Percentiles rank a stretch among this genome's conserved stretches.
Conservation (phyloP, 495 filamentous ascomycete genomes). For the Hypoxylon crocopeplum region DNA sequence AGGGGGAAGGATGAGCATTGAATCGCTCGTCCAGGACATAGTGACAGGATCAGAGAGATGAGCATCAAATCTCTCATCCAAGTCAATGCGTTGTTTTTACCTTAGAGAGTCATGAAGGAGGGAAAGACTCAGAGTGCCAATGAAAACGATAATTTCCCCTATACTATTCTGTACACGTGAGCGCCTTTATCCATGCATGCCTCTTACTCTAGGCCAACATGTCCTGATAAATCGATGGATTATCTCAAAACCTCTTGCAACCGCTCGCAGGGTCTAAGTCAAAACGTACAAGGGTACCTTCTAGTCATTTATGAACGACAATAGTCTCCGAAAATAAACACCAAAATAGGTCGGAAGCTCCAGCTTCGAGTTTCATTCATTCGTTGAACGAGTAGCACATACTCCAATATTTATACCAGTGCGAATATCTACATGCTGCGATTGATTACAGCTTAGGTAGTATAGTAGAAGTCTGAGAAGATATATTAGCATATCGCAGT, state of each 20-base stretch:
- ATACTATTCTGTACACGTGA: neutral
- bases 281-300: neutral
- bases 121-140: neutral
- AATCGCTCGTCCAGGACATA: too few species aligned
- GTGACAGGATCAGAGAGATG: too few species aligned
- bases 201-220: neutral
- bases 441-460: neutral
- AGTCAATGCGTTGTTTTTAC: too few species aligned
- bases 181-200: conserved; percentile 6
- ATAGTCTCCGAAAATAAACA: neutral
- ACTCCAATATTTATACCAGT: neutral
- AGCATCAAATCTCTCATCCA: neutral
- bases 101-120: neutral
- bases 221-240: conserved; percentile 2
- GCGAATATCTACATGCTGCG: neutral
- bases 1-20: neutral
- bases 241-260: neutral
- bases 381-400: neutral
- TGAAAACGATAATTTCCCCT: neutral
- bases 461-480: conserved; percentile 30
- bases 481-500: neutral
- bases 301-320: neutral
- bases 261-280: neutral
- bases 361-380: neutral
- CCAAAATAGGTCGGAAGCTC: neutral